Evolutionary conservation across 2,329 filamentous ascomycete species (phyloP), one percentile per base, ranked within the genome.

Genomic region (Pestalotiopsis fici): DNA sequence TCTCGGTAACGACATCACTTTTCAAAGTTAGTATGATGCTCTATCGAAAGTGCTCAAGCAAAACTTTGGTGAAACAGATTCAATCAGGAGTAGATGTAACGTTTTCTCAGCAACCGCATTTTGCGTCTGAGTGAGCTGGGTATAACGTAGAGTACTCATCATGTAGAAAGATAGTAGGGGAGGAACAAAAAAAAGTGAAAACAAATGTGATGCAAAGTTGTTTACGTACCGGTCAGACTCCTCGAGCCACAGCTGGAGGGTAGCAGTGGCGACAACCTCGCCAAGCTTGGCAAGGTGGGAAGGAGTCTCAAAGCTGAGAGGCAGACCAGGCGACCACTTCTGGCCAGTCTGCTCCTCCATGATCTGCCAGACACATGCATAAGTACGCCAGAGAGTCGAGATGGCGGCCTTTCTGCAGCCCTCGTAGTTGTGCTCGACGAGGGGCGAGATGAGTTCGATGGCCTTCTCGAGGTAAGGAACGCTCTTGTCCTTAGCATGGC

Each of bases 61-160:
- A 68, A 70, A 72, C 71, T 18, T 66, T 71, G 65, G 47, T 72
- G 70, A 64, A 67, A 74, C 73, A 73, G 71, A 69, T 73, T 74
- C 23, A 35, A 65, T 65, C 43, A 65, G 57, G 25, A 64, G 57
- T 65, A 64, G 39, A 64, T 59, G 82, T 86, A 83, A 88, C 91
- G 94, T 85, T 83, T 97, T 96, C 91, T 91, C 93, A 94, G 92
- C 94, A 97, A 90, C 83, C 90, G 90, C 92, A 89, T 83, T 84
- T 87, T 83, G 93, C 91, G 91, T 98, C 92, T 93, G 93, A 97
- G 95, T 98, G 95, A 98, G 95, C 95, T 98, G 95, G 94, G 95
- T 95, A 88, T 95, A 95, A 95, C 93, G 93, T 90, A 89, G 84
- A 82, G 85, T 88, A 86, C 83, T 97, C 94, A 98, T 98, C 94